Evolutionary conservation across 169 alveolate species (phyloP), one percentile per base, ranked within the genome.

Genomic region (Theileria luwenshuni): DNA sequence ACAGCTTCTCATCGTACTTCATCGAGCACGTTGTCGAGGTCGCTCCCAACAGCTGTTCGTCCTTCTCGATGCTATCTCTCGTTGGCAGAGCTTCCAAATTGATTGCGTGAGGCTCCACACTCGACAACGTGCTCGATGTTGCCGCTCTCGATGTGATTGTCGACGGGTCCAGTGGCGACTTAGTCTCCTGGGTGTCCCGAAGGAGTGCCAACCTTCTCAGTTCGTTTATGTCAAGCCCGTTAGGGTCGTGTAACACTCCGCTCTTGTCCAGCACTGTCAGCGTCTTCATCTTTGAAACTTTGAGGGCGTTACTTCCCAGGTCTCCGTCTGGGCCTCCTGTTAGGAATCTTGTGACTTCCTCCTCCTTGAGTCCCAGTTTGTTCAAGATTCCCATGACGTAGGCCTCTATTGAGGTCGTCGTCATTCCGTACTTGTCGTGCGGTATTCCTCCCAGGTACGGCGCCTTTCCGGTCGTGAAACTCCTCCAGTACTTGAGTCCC

Each of bases 261-360:
- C 94, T 77, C 48, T 94, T 92, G 69, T 93, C 97, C 35, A 93
- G 86, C 28, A 93, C 83, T n/a, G 95, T 83, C 27, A 86, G 67
- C 17, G 92, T 91, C 74, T 85, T 90, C 33, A 93, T 90, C 62
- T 91, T 89, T 17, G 94, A 86, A 30, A 77, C 74, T 60, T 91
- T 83, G 49, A 93, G 77, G 27, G 93, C 95, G 71, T 93, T 93
- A 71, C 92, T 79, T 21, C 97, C 97, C 61, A 93, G 67, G 67
- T 93, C 97, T 0, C 97, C 97, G 75, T 93, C 97, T 0, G 97
- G 97, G 5, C 97, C 97, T 0, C 97, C 97, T 0, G 93, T 91
- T 42, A 89, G 81, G 38, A 92, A 86, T 54, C 94, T 79, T 15
- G 94, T 89, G 64, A 91, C 92, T 25, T 73, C 56, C 61, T 81